Conservation (phyloP, 371 early-diverging fungal species). For the Mortierella sp. region DNA sequence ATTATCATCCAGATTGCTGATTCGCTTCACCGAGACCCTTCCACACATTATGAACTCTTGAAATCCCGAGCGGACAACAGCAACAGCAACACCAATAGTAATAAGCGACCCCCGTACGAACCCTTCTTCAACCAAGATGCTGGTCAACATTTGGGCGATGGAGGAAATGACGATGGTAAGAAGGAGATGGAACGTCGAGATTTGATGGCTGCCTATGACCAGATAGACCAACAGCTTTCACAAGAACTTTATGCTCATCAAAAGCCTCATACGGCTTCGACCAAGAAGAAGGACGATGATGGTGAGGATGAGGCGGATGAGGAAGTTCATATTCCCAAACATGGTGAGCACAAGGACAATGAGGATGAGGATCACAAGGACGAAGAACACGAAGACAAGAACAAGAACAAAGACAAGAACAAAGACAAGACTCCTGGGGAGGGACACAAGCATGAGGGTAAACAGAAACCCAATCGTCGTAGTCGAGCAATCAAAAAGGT, state of each 20-base stretch:
- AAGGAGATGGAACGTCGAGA: too few relatives aligned
- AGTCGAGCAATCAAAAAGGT: conserved; percentile 17
- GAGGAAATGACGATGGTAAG: too few relatives aligned
- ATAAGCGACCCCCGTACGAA: too few relatives aligned
- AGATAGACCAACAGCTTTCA: conserved; percentile 15
- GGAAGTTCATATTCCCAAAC: conserved; percentile 26
- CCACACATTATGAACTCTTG: not conserved
- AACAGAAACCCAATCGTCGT: too few relatives aligned
- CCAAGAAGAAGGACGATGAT: not conserved
- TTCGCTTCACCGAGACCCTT: conserved; percentile 39
- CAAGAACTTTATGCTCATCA: conserved; percentile 11
- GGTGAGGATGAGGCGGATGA: conserved; percentile 4
- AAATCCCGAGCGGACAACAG: too few relatives aligned
- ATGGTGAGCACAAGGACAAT: not conserved
- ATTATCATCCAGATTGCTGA: conserved; percentile 9
- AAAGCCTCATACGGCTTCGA: not conserved
- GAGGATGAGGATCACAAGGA: not conserved
- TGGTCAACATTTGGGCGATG: too few relatives aligned
- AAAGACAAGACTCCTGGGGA: too few relatives aligned
- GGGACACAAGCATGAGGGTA: too few relatives aligned
- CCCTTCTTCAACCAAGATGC: too few relatives aligned
- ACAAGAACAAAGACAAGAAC: not conserved
- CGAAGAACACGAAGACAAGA: conserved; percentile 3
- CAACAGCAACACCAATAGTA: too few relatives aligned
- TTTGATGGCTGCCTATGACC: too few relatives aligned